Percentiles rank a stretch among this genome's conserved stretches.
Conservation (phyloP, 805 yeast species). For the Groenewaldozyma salmanticensis region DNA sequence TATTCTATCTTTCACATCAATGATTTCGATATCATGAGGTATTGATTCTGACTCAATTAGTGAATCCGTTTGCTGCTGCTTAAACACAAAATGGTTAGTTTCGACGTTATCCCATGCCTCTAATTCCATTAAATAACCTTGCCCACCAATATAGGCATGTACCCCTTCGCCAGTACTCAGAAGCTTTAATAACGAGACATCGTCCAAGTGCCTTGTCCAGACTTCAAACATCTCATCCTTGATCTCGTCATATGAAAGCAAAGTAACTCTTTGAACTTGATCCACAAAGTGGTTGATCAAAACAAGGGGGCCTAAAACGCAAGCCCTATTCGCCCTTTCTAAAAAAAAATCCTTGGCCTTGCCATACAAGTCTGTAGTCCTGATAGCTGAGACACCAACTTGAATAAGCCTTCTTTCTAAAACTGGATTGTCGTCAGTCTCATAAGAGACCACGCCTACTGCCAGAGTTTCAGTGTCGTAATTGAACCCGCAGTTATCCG, state of each 20-base stretch:
- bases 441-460: neutral
- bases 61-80: too few relatives aligned
- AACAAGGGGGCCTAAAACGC: neutral
- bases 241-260: neutral
- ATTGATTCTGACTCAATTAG: too few relatives aligned
- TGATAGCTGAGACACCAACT: neutral
- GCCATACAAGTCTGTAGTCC: neutral
- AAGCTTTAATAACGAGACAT: neutral
- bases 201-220: neutral
- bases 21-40: neutral
- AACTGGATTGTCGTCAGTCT: neutral
- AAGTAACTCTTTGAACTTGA: neutral
- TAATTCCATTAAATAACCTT: neutral
- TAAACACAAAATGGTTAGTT: too few relatives aligned
- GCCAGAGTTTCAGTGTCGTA: neutral
- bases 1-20: neutral
- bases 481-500: neutral
- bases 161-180: neutral
- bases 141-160: neutral
- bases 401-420: neutral
- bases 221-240: neutral
- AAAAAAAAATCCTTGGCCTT: neutral
- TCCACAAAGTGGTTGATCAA: neutral
- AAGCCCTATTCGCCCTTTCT: neutral
- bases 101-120: neutral